Evolutionary conservation across 805 yeast species (phyloP).

Genomic region (Phaffomyces opuntiae): DNA sequence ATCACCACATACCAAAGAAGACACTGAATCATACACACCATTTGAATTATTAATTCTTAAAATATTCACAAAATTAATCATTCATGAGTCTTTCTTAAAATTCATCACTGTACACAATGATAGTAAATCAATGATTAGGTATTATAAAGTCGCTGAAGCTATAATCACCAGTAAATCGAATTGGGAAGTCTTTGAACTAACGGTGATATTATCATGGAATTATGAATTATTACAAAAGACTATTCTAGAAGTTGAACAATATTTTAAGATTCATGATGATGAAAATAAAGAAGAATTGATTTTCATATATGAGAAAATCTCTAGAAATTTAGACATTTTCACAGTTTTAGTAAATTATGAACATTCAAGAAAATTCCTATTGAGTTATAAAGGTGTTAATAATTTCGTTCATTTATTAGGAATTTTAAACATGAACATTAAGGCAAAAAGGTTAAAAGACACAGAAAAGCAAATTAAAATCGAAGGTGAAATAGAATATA

Average conservation of each 20-base stretch:
- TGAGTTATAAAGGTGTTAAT: constrained; percentile 31
- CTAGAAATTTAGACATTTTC: constrained; percentile 27
- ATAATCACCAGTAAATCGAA: constrained; percentile 29
- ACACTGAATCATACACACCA: constrained; percentile 8
- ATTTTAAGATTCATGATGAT: constrained; percentile 19
- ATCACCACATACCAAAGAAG: constrained; percentile 2
- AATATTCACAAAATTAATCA: constrained; percentile 23
- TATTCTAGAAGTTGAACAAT: constrained; percentile 15
- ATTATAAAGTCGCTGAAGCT: constrained; percentile 25
- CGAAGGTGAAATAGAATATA: constrained; percentile 20
- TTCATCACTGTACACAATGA: constrained; percentile 19
- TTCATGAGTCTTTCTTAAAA: constrained; percentile 30
- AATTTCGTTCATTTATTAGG: constrained; percentile 25
- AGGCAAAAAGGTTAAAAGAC: constrained; percentile 23
- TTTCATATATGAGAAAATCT: constrained; percentile 24
- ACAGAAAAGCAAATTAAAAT: constrained; percentile 12
- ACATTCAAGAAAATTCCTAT: constrained; percentile 29
- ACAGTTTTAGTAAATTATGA: constrained; percentile 27
- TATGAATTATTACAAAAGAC: constrained; percentile 25
- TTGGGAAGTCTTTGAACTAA: constrained; percentile 32
- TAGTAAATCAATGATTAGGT: constrained; percentile 11
- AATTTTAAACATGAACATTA: constrained; percentile 27
- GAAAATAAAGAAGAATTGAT: constrained; percentile 8
- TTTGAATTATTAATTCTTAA: constrained; percentile 20
- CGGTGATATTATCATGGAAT: constrained; percentile 33